phyloP scores from a whole-genome alignment of 176 grass and related monocot species.

The Juncus inflexus region DNA sequence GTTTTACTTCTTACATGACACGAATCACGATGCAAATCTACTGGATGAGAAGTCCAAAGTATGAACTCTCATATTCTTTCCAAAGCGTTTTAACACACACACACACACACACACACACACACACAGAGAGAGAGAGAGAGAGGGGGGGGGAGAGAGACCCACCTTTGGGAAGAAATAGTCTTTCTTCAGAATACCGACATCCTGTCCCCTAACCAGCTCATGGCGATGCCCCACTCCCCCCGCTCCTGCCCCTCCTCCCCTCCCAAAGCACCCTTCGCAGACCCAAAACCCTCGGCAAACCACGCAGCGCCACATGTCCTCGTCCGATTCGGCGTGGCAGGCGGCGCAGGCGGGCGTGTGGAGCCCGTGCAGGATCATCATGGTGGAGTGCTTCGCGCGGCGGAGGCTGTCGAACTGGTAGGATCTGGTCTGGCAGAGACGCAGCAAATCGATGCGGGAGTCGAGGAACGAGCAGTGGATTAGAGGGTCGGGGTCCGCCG shows the following conservation, averaged over 20 bases:
- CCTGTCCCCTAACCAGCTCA: slow-evolving; percentile 47
- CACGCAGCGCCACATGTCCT: slow-evolving; percentile 55
- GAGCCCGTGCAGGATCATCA: slow-evolving; percentile 94
- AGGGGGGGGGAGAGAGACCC: background rate
- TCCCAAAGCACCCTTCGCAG: background rate
- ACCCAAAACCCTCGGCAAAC: slow-evolving; percentile 53
- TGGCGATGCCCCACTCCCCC: slow-evolving; percentile 42
- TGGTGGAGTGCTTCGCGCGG: slow-evolving; percentile 88
- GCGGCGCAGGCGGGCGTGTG: slow-evolving; percentile 53
- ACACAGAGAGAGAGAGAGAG: too few species aligned
- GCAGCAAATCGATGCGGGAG: slow-evolving; percentile 67
- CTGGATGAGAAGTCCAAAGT: too few species aligned
- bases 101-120: too few species aligned
- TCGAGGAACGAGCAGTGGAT: slow-evolving; percentile 87
- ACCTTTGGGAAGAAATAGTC: slow-evolving; percentile 1
- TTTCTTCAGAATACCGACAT: background rate
- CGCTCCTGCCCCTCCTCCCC: too few species aligned
- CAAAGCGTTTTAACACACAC: too few species aligned
- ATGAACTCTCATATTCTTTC: too few species aligned
- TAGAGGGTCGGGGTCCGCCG: slow-evolving; percentile 56
- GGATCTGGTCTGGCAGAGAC: slow-evolving; percentile 69
- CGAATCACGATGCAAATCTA: too few species aligned
- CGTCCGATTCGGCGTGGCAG: slow-evolving; percentile 44
- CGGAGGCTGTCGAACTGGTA: slow-evolving; percentile 96
- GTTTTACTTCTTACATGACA: too few species aligned